Conservation (phyloP, 768 basidiomycete genomes). For the Amanita molliuscula region DNA sequence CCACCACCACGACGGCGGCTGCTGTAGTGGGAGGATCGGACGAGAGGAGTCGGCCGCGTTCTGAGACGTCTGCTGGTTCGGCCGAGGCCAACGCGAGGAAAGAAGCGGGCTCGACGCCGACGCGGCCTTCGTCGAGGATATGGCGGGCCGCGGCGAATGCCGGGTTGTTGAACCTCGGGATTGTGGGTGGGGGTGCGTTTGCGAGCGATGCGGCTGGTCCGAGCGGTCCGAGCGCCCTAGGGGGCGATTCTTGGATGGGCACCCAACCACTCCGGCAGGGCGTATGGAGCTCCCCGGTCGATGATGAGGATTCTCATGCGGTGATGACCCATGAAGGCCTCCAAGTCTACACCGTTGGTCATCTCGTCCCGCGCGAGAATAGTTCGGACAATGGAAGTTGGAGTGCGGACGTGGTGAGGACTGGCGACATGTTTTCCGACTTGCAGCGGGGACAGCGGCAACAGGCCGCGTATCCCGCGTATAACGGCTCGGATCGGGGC, state of each 20-base stretch:
- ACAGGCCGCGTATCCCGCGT: conserved; percentile 1
- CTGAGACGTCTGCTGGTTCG: no score
- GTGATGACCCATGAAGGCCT: conserved; percentile 48
- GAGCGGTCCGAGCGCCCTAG: no score
- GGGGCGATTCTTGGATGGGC: conserved; percentile 1
- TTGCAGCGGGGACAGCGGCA: conserved; percentile 15
- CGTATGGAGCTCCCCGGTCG: conserved; percentile 10
- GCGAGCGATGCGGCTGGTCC: background rate
- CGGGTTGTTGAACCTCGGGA: conserved; percentile 5
- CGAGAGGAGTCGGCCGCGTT: background rate
- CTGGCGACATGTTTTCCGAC: conserved; percentile 12
- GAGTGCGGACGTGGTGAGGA: conserved; percentile 36
- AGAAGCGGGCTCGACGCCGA: background rate
- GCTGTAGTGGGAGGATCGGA: background rate
- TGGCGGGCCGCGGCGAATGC: conserved; percentile 13
- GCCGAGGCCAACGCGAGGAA: background rate
- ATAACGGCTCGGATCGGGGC: background rate
- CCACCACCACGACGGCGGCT: background rate
- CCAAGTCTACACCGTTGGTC: conserved; percentile 75
- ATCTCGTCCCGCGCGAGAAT: conserved; percentile 50
- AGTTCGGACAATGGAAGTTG: conserved; percentile 51
- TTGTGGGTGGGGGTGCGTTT: background rate
- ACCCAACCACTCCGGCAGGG: background rate
- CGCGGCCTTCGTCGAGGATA: conserved; percentile 9
- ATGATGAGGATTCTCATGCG: conserved; percentile 7